Base-by-base conservation (phyloP, 2,329 filamentous ascomycete species). In the Chrysosporium keratinophilum region DNA sequence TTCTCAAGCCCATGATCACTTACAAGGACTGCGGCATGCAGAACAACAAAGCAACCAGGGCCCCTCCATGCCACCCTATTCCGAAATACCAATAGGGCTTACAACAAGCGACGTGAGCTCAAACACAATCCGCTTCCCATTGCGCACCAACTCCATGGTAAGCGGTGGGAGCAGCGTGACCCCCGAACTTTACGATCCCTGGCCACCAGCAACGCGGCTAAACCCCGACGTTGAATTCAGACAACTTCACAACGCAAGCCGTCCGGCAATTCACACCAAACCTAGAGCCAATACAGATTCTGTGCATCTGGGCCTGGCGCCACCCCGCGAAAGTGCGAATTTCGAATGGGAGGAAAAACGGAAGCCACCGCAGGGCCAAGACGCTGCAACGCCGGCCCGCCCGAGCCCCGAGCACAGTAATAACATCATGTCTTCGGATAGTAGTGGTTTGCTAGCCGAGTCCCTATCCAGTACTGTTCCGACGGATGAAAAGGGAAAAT, bases 291-390 rank as follows among this genome's bases (percentile, higher is more conserved):
- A 7, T 9, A 37, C 33, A 1, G 28, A 44, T 6, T 52, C 50
- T 3, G 41, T 52, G 17, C 12, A 52, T 37, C 31, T 52, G 11
- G 50, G 41, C 17, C 50, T 46, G 12, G 50, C 42, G 5, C 50
- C 50, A n/a, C 50, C 41, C 20, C 50, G 50, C 34, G 41, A 52
- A 14, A 46, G 42, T 17, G 50, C 34, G 2, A 28, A 39, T 31
- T 52, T 52, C 19, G 42, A 46, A 23, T 46, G 50, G 50, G 17
- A 31, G 6, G 41, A 11, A 10, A 5, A 41, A 11, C n/a, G 12
- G n/a, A 35, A 19, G 23, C 19, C 2, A 2, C 23, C 40, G 3
- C 40, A 3, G 15, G 19, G 15, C 31, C 39, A 51, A 20, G 10
- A 35, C 3, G 17, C n/a, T 31, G 17, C 12, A n/a, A 14, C 31